phyloP scores from a whole-genome alignment of 1,284 basidiomycete genomes.

The Anthracocystis walkeri region DNA sequence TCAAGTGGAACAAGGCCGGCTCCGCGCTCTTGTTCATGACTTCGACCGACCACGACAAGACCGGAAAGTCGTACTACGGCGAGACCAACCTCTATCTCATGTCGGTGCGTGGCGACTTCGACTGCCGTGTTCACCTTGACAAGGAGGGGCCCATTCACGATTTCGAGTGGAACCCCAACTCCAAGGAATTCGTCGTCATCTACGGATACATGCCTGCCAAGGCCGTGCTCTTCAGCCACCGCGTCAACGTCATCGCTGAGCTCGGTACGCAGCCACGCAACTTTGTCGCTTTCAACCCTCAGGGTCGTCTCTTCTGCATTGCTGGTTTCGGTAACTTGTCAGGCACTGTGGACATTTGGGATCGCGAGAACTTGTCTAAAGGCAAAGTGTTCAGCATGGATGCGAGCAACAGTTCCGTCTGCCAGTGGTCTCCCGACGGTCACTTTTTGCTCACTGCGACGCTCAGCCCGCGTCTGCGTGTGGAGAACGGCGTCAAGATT shows the following conservation, averaged over 20 bases:
- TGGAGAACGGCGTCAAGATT: slow-evolving; percentile 96
- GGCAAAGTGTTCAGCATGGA: slow-evolving; percentile 86
- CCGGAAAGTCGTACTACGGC: slow-evolving; percentile 97
- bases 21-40: slow-evolving; percentile 81
- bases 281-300: slow-evolving; percentile 93
- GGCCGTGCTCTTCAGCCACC: slow-evolving; percentile 88
- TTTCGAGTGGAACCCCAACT: slow-evolving; percentile 94
- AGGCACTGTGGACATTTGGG: slow-evolving; percentile 91
- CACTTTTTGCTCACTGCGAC: slow-evolving; percentile 93
- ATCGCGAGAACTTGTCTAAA: slow-evolving; percentile 80
- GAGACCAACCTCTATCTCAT: slow-evolving; percentile 95
- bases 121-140: slow-evolving; percentile 90
- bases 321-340: slow-evolving; percentile 97
- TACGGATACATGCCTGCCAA: slow-evolving; percentile 99
- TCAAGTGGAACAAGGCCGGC: slow-evolving; percentile 97
- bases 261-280: slow-evolving; percentile 91
- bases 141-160: slow-evolving; percentile 98
- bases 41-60: slow-evolving; percentile 95
- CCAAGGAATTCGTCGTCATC: slow-evolving; percentile 91
- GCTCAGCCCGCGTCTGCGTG: slow-evolving; percentile 89
- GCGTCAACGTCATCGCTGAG: slow-evolving; percentile 87
- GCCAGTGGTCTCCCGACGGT: slow-evolving; percentile 95
- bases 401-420: slow-evolving; percentile 90
- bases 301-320: slow-evolving; percentile 86
- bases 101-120: slow-evolving; percentile 93